Conservation (phyloP, 495 filamentous ascomycete genomes). For the Filosporella fistucella region DNA sequence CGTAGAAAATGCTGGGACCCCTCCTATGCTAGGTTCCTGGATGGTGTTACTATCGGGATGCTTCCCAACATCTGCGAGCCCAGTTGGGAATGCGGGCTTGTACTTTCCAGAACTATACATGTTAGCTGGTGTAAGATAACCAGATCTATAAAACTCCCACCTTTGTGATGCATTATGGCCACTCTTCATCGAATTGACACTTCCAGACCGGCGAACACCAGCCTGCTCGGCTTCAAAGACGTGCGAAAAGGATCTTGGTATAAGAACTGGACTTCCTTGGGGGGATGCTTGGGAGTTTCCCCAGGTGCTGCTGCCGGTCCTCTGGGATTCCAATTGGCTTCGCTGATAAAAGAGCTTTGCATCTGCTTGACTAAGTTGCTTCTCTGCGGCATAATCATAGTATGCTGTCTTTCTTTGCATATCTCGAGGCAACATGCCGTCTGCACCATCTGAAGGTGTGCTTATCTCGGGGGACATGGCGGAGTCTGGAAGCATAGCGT, state of each 20-base stretch:
- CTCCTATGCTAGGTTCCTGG: constrained; percentile 25
- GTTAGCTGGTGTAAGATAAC: too few species aligned
- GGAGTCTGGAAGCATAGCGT: constrained; percentile 24
- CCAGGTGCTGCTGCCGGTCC: constrained; percentile 39
- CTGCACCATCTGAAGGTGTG: constrained; percentile 23
- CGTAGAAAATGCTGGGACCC: constrained; percentile 15
- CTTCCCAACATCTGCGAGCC: constrained; percentile 26
- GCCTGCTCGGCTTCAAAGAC: constrained; percentile 19
- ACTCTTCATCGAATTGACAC: constrained; percentile 33
- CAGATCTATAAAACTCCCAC: constrained; percentile 9
- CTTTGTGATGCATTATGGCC: constrained; percentile 17
- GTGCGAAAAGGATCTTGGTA: constrained; percentile 28
- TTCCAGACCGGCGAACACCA: constrained; percentile 30
- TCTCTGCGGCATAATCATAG: constrained; percentile 85
- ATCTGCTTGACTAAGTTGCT: constrained; percentile 84
- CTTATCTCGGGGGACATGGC: constrained; percentile 14
- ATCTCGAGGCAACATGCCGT: constrained; percentile 68
- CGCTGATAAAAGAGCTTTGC: constrained; percentile 94
- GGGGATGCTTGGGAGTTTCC: constrained; percentile 41
- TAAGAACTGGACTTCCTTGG: constrained; percentile 46
- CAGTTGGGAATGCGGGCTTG: constrained; percentile 24
- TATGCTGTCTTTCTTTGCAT: constrained; percentile 74
- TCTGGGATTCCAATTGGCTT: constrained; percentile 60
- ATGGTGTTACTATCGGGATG: constrained; percentile 22
- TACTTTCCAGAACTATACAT: constrained; percentile 19